A percentile compares a stretch with the other conserved stretches of the same genome.
These are phyloP conservation scores for Podospora pseudocomata DNA, from an alignment of 495 filamentous ascomycete species.

Conservation along the genomic window DNA sequence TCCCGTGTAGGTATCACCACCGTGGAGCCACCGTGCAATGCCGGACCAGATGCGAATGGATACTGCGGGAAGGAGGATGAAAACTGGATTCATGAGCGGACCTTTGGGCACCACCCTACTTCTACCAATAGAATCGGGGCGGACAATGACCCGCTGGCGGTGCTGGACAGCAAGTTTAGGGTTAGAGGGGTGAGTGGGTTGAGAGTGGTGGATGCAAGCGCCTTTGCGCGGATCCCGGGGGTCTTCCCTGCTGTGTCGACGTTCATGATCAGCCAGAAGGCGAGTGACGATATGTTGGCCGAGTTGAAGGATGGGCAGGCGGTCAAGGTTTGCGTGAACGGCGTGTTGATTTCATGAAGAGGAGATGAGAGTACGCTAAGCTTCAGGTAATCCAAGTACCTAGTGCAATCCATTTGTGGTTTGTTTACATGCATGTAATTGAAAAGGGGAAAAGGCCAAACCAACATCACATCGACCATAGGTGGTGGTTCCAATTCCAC, in stretches of 20 bases:
- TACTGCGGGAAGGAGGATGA: constrained; percentile 34
- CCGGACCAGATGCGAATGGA: constrained; percentile 24
- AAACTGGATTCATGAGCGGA: constrained; percentile 40
- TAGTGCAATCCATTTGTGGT: background rate
- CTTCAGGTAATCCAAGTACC: background rate
- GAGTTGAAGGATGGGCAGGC: constrained; percentile 30
- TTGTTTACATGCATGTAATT: background rate
- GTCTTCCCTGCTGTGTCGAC: constrained; percentile 51
- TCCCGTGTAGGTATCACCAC: constrained; percentile 29
- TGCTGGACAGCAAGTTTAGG: constrained; percentile 42
- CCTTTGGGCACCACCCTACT: constrained; percentile 47
- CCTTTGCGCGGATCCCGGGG: constrained; percentile 49
- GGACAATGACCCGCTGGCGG: constrained; percentile 42
- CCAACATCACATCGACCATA: background rate
- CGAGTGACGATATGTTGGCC: constrained; percentile 52
- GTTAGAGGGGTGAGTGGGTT: constrained; percentile 41
- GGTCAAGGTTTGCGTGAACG: constrained; percentile 17
- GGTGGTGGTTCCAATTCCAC: background rate
- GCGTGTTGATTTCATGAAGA: background rate
- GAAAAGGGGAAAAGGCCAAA: background rate
- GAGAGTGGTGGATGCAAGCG: constrained; percentile 43
- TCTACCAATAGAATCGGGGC: constrained; percentile 42
- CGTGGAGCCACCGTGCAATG: constrained; percentile 34
- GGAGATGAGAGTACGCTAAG: background rate
- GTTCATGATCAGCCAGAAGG: constrained; percentile 60